Percentiles rank a stretch among this genome's conserved stretches.
These are phyloP conservation scores for Coemansia sp. DNA, from an alignment of 192 early-diverging fungal species.

Conservation along the genomic window DNA sequence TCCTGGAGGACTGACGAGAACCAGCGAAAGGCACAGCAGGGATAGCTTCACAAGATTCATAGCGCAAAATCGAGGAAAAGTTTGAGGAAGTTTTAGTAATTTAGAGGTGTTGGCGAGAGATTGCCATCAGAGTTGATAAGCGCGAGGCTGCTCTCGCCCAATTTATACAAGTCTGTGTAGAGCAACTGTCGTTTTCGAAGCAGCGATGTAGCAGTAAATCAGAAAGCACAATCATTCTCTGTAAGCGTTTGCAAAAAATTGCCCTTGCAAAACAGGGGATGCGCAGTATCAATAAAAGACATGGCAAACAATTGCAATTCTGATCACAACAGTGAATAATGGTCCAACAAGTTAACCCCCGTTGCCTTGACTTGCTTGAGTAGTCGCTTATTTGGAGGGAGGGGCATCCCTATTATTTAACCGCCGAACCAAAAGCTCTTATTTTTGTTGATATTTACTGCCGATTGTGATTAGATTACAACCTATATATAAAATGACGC, in stretches of 20 bases:
- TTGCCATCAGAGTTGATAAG: no score
- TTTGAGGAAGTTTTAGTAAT: neutral
- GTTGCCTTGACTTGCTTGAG: conserved; percentile 18
- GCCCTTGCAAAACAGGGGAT: no score
- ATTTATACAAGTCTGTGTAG: neutral
- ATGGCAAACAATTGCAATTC: neutral
- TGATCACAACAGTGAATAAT: conserved; percentile 13
- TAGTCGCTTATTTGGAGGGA: conserved; percentile 11
- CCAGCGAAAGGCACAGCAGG: neutral
- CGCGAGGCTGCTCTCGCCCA: neutral
- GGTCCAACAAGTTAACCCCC: conserved; percentile 1
- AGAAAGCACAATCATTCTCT: neutral
- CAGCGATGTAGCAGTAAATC: neutral
- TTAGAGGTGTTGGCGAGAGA: no score
- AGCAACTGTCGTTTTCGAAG: neutral
- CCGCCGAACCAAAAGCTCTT: conserved; percentile 4
- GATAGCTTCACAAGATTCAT: neutral
- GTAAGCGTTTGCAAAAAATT: neutral
- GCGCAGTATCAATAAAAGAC: no score
- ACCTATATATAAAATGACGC: neutral
- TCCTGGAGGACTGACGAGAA: neutral
- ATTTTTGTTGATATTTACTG: neutral
- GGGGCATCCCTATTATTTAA: conserved; percentile 21
- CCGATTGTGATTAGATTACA: neutral
- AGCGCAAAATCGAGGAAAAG: neutral